These are phyloP conservation scores for Monilinia fructicola DNA, from an alignment of 2,329 filamentous ascomycete species.

Conservation along the genomic window DNA sequence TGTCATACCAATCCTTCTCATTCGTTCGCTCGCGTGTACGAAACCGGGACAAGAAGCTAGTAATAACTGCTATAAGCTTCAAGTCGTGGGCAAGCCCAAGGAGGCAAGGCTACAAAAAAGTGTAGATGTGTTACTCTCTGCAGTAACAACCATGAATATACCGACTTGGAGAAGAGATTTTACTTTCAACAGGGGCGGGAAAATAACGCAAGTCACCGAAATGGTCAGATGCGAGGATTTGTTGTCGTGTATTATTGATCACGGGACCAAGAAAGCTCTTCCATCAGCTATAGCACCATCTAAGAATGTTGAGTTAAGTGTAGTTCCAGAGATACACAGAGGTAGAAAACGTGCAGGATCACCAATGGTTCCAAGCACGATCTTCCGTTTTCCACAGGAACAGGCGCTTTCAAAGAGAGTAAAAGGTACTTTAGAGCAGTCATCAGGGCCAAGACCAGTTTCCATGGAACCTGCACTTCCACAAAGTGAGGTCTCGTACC, in stretches of 20 bases:
- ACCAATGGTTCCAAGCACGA: neutral
- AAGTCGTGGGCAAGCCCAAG: neutral
- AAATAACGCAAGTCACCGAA: constrained; percentile 1
- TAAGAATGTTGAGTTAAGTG: too few relatives aligned
- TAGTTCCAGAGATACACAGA: neutral
- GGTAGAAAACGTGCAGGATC: neutral
- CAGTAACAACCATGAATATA: constrained; percentile 6
- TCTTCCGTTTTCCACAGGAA: neutral
- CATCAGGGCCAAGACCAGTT: neutral
- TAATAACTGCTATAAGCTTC: constrained; percentile 11
- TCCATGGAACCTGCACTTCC: neutral
- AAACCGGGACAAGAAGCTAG: constrained; percentile 9
- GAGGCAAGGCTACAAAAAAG: neutral
- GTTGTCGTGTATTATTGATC: constrained; percentile 34
- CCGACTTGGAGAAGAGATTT: neutral
- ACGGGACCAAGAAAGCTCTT: neutral
- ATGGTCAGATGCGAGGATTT: constrained; percentile 12
- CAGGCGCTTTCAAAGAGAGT: neutral
- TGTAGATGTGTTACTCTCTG: constrained; percentile 10
- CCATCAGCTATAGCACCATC: neutral
- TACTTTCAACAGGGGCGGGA: neutral
- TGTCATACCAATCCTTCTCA: constrained; percentile 8
- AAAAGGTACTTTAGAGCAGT: neutral
- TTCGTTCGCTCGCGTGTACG: constrained; percentile 9
- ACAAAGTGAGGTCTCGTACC: neutral